These are phyloP conservation scores for Carex myosuroides DNA, from an alignment of 176 grass and related monocot genomes.

Conservation along the genomic window DNA sequence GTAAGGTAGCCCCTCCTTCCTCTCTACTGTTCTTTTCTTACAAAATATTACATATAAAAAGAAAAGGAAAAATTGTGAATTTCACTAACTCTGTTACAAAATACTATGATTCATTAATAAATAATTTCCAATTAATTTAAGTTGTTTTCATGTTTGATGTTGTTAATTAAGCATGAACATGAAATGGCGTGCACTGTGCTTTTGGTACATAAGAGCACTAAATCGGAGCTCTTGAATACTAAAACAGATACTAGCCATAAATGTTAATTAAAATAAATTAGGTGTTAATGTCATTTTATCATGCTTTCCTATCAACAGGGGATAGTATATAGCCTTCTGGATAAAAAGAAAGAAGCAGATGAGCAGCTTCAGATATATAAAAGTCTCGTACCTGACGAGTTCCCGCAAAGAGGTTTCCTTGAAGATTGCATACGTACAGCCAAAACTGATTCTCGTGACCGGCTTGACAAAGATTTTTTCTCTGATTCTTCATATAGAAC, in stretches of 20 bases:
- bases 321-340: conserved; percentile 70
- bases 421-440: conserved; percentile 56
- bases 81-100: background rate
- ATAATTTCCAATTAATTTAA: background rate
- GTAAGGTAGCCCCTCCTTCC: conserved; percentile 36
- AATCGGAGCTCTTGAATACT: background rate
- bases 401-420: conserved; percentile 79
- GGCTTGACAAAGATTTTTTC: conserved; percentile 38
- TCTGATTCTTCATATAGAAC: conserved; percentile 37
- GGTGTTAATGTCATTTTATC: background rate
- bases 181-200: background rate
- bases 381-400: conserved; percentile 80
- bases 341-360: conserved; percentile 66
- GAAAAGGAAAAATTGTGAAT: background rate
- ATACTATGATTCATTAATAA: background rate
- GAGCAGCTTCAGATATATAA: conserved; percentile 57
- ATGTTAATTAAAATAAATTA: background rate
- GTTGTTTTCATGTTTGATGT: background rate
- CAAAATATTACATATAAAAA: background rate
- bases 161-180: background rate
- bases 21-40: background rate
- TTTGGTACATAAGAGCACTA: background rate
- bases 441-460: conserved; percentile 45
- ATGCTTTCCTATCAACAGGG: conserved; percentile 37
- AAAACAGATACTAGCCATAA: background rate